Evolutionary conservation across 495 filamentous ascomycete genomes (phyloP), one percentile per base, ranked within the genome.

Genomic region (Paragyromitra xinjiangensis): DNA sequence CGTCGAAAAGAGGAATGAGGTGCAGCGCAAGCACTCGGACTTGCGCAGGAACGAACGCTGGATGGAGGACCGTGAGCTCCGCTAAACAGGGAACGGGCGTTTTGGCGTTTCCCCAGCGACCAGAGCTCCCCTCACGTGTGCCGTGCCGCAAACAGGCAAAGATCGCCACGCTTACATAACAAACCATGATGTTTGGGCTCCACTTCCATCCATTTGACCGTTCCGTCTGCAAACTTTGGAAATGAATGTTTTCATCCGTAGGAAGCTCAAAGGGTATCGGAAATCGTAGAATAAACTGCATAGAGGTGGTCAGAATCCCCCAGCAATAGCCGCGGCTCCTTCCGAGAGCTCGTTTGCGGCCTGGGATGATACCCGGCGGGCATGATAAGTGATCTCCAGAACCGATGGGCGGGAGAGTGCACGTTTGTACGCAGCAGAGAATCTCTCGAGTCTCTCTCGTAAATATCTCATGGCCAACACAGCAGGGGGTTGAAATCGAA

Each of bases 381-480:
- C 56, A 58, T 4, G 26, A 34, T 45, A 14, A 48, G 34, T 24
- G 42, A 61, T 55, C 48, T 55, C 65, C 42, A 11, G 44, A 44
- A 64, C 51, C 24, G 48, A 56, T 42, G 56, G 72, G 71, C 51
- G 48, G 40, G 68, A 66, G 71, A 74, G 71, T 75, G 56, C 72
- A 75, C 64, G 72, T 70, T 69, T 69, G 72, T 64, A 75, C 44
- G 73, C 65, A 64, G 71, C 34, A 71, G 50, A 55, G 66, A 37
- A 62, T 71, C 67, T 61, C 45, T 71, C 66, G 51, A 69, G 55
- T 62, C 55, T 44, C 71, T 48, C 58, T 66, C 73, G 69, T 77
- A 77, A 77, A 77, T 73, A 77, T 73, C 74, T 73, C 74, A 73
- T 61, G 61, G 37, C 64, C 77, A 79, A 79, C 75, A 78, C 74